Evolutionary conservation across 352 stramenopile genomes (phyloP).

Genomic region (Pythium insidiosum): DNA sequence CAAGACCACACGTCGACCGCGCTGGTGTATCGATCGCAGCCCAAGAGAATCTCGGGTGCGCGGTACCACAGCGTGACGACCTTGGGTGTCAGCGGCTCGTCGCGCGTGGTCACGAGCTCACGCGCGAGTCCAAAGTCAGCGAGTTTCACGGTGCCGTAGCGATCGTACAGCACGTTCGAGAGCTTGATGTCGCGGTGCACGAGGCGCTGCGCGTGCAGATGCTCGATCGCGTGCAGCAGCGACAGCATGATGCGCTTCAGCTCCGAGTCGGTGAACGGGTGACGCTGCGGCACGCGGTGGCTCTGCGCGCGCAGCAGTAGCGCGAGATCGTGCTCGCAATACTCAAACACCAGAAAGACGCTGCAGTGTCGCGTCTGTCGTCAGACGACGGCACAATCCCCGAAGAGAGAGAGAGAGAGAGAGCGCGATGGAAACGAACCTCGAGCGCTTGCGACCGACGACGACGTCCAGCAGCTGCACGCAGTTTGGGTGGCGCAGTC

Average conservation of each 20-base stretch:
- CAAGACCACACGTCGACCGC: conserved; percentile 90
- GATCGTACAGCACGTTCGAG: conserved; percentile 90
- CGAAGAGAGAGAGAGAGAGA: neutral
- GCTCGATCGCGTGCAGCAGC: conserved; percentile 60
- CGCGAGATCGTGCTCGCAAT: conserved; percentile 81
- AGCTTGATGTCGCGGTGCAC: conserved; percentile 95
- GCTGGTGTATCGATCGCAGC: conserved; percentile 72
- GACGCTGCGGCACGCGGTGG: conserved; percentile 27
- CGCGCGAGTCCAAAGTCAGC: conserved; percentile 59
- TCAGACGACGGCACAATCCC: neutral
- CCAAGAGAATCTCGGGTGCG: conserved; percentile 89
- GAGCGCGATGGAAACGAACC: conserved; percentile 10
- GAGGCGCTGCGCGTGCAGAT: conserved; percentile 75
- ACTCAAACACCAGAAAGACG: conserved; percentile 90
- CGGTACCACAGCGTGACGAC: conserved; percentile 96
- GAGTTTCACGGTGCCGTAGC: conserved; percentile 54
- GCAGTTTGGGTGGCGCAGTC: conserved; percentile 61
- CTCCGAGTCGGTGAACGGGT: conserved; percentile 74
- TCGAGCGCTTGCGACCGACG: conserved; percentile 57
- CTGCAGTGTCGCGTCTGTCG: conserved; percentile 7
- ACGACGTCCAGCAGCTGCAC: conserved; percentile 65
- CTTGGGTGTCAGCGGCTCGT: conserved; percentile 43
- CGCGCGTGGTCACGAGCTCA: conserved; percentile 23
- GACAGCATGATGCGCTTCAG: conserved; percentile 90
- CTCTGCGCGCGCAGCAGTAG: conserved; percentile 52